These are phyloP conservation scores for Coniella lustricola DNA, from an alignment of 2,329 filamentous ascomycete genomes.

Conservation along the genomic window DNA sequence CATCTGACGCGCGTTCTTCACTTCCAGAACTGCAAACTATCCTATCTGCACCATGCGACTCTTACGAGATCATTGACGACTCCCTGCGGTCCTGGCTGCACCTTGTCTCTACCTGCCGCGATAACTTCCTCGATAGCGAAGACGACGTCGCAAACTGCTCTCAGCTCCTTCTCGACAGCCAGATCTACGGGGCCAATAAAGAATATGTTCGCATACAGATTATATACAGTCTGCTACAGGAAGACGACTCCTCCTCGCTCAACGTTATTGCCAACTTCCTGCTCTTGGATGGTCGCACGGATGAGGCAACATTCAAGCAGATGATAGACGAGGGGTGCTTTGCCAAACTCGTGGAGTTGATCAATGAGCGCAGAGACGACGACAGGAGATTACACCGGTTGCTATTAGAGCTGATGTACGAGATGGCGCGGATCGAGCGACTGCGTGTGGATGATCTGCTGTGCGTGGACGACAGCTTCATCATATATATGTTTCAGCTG, in stretches of 20 bases:
- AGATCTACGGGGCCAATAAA: conserved; percentile 65
- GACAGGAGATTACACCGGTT: conserved; percentile 70
- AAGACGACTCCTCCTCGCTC: conserved; percentile 74
- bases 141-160: conserved; percentile 76
- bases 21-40: conserved; percentile 40
- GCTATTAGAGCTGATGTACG: conserved; percentile 83
- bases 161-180: conserved; percentile 68
- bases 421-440: conserved; percentile 89
- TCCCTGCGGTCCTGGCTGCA: conserved; percentile 76
- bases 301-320: conserved; percentile 73
- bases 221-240: conserved; percentile 82
- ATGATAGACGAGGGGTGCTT: conserved; percentile 88
- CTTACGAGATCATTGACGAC: conserved; percentile 66
- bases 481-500: conserved; percentile 75
- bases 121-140: conserved; percentile 66
- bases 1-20: not conserved
- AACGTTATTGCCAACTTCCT: conserved; percentile 79
- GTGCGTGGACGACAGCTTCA: conserved; percentile 73
- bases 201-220: conserved; percentile 91
- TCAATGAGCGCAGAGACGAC: conserved; percentile 57
- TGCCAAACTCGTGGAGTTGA: conserved; percentile 71
- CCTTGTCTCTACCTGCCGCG: conserved; percentile 69
- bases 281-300: conserved; percentile 73
- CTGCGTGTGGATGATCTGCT: conserved; percentile 68
- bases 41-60: conserved; percentile 40